Evolutionary conservation across 176 grass and related monocot species (phyloP).

Genomic region (Carex kokanica): DNA sequence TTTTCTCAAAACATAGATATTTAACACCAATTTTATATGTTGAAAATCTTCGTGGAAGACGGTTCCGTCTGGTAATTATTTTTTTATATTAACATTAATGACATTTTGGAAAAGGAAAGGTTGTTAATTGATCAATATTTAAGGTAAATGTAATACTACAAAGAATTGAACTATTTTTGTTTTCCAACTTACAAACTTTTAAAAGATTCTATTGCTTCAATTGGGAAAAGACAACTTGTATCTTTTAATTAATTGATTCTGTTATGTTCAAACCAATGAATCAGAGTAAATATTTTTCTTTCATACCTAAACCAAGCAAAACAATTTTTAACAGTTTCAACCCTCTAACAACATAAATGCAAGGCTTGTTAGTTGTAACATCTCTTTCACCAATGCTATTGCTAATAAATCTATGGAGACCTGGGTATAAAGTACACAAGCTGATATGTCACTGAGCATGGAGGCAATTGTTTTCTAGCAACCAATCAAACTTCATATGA

Average conservation of each 20-base stretch:
- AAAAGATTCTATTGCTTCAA: not conserved
- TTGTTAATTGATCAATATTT: not conserved
- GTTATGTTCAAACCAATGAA: not conserved
- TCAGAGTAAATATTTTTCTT: not conserved
- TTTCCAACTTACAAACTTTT: not conserved
- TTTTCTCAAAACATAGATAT: not conserved
- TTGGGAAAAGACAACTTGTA: not conserved
- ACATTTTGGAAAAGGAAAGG: not conserved
- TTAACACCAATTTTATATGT: not conserved
- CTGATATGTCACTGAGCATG: not conserved
- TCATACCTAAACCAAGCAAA: not conserved
- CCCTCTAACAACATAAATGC: not conserved
- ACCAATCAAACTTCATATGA: not conserved
- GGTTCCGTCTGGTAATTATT: not conserved
- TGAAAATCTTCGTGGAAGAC: not conserved
- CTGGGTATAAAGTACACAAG: not conserved
- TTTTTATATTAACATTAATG: not conserved
- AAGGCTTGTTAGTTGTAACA: constrained; percentile 15
- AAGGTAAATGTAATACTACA: not conserved
- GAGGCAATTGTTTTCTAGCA: not conserved
- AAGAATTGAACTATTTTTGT: not conserved
- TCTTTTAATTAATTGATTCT: not conserved
- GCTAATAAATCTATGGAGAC: not conserved
- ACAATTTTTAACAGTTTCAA: not conserved
- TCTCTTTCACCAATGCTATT: constrained; percentile 18